Conservation (phyloP, 148 eudicot species). For the Pouteria glomerata region DNA sequence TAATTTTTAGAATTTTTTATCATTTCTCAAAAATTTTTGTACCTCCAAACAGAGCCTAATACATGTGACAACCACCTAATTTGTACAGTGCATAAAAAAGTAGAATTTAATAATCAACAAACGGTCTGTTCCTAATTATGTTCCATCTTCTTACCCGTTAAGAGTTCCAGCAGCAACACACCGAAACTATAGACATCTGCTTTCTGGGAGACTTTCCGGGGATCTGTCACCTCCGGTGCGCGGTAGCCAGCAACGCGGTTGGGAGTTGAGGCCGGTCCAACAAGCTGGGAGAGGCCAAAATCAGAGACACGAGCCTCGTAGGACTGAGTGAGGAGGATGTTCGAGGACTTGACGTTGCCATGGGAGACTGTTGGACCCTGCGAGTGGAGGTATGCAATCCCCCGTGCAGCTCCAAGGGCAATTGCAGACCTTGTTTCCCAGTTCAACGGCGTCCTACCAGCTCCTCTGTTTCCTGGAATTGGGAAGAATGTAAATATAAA, state of each 20-base stretch:
- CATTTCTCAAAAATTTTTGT: too few species aligned
- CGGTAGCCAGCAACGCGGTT: constrained; percentile 84
- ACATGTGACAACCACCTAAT: too few species aligned
- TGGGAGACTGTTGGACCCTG: constrained; percentile 63
- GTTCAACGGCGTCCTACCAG: constrained; percentile 78
- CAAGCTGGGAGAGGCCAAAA: constrained; percentile 75
- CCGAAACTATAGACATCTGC: constrained; percentile 95
- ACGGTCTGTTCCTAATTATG: too few species aligned
- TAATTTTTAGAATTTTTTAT: too few species aligned
- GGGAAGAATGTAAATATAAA: neutral
- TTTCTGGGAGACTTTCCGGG: constrained; percentile 67
- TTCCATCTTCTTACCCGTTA: too few species aligned
- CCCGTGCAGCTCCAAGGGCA: constrained; percentile 87
- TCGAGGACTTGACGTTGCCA: constrained; percentile 91
- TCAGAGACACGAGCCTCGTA: constrained; percentile 86
- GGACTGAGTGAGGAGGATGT: constrained; percentile 67
- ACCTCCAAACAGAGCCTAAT: too few species aligned
- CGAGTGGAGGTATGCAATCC: constrained; percentile 72
- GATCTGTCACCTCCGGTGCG: constrained; percentile 90
- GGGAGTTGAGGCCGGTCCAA: constrained; percentile 51
- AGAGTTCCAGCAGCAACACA: constrained; percentile 68
- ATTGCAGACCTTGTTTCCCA: constrained; percentile 81
- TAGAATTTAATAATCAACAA: too few species aligned
- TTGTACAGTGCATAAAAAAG: too few species aligned
- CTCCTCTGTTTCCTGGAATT: constrained; percentile 67